Evolutionary conservation across 2,329 filamentous ascomycete species (phyloP).

Genomic region (Ambrosiella cleistominuta): DNA sequence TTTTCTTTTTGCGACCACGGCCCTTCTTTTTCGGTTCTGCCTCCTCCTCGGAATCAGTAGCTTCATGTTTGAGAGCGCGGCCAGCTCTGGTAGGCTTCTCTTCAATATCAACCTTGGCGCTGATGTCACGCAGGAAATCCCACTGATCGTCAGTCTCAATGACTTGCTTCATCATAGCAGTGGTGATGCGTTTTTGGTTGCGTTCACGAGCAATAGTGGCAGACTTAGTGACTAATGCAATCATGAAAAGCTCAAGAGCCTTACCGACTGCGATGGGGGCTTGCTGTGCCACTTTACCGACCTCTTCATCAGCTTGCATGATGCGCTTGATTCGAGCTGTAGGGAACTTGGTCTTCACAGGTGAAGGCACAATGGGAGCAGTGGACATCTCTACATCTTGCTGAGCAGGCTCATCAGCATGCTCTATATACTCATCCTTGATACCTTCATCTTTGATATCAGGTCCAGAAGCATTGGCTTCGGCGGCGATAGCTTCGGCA

Average conservation of each 20-base stretch:
- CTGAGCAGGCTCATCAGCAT: not conserved
- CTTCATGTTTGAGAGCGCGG: slow-evolving; percentile 26
- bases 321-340: slow-evolving; percentile 96
- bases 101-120: slow-evolving; percentile 53
- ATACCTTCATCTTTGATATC: slow-evolving; percentile 20
- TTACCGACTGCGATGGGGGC: slow-evolving; percentile 92
- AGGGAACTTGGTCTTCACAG: slow-evolving; percentile 89
- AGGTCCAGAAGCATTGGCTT: not conserved
- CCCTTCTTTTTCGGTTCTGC: slow-evolving; percentile 31
- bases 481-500: slow-evolving; percentile 12
- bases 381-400: slow-evolving; percentile 10
- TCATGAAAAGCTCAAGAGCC: slow-evolving; percentile 95
- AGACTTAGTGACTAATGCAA: slow-evolving; percentile 75
- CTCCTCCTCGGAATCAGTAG: slow-evolving; percentile 28
- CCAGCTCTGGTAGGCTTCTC: slow-evolving; percentile 31
- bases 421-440: slow-evolving; percentile 22
- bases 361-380: slow-evolving; percentile 38
- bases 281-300: slow-evolving; percentile 94
- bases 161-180: slow-evolving; percentile 79
- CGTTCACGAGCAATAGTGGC: slow-evolving; percentile 68
- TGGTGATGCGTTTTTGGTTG: slow-evolving; percentile 76
- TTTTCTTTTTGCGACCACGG: slow-evolving; percentile 32
- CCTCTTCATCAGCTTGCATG: slow-evolving; percentile 98
- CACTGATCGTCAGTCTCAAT: slow-evolving; percentile 79
- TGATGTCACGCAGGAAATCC: slow-evolving; percentile 85